Percentiles rank a stretch among this genome's conserved stretches.
phyloP scores from a whole-genome alignment of 2,329 filamentous ascomycete species.

The Aspergillus sojae region DNA sequence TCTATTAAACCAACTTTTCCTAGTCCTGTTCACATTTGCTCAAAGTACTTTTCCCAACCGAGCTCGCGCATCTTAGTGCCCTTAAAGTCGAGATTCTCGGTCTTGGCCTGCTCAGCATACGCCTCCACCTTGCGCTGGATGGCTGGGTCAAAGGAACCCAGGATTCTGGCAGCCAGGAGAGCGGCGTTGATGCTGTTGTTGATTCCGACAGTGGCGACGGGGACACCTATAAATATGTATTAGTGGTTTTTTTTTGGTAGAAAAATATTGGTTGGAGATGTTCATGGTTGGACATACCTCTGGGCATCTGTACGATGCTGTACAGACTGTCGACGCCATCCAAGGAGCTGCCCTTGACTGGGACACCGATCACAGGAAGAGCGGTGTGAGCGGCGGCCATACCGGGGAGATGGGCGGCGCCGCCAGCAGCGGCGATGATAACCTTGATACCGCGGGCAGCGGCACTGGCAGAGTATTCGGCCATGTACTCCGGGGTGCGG shows the following conservation, averaged over 20 bases:
- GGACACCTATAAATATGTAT: slow-evolving; percentile 58
- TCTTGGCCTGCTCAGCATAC: slow-evolving; percentile 45
- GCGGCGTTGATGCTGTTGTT: slow-evolving; percentile 80
- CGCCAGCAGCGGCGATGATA: slow-evolving; percentile 75
- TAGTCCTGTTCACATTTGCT: slow-evolving; percentile 39
- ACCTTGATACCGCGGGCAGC: slow-evolving; percentile 69
- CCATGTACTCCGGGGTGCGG: slow-evolving; percentile 72
- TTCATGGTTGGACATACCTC: slow-evolving; percentile 44
- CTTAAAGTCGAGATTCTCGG: slow-evolving; percentile 47
- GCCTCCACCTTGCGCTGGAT: slow-evolving; percentile 47
- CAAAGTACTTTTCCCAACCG: slow-evolving; percentile 49
- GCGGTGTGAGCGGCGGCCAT: slow-evolving; percentile 73
- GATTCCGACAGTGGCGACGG: slow-evolving; percentile 75
- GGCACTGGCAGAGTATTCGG: slow-evolving; percentile 65
- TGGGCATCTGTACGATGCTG: slow-evolving; percentile 77
- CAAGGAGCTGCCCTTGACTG: slow-evolving; percentile 71
- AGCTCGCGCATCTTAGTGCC: slow-evolving; percentile 46
- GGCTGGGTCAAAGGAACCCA: slow-evolving; percentile 55
- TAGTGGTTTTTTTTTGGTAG: slow-evolving; percentile 7
- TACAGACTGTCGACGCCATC: slow-evolving; percentile 72
- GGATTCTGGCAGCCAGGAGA: slow-evolving; percentile 68
- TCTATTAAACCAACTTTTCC: slow-evolving; percentile 9
- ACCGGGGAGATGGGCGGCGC: slow-evolving; percentile 73
- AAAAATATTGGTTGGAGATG: neutral
- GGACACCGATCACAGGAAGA: slow-evolving; percentile 76